phyloP scores from a whole-genome alignment of 139 green algal genomes.

The Microglena sp. region DNA sequence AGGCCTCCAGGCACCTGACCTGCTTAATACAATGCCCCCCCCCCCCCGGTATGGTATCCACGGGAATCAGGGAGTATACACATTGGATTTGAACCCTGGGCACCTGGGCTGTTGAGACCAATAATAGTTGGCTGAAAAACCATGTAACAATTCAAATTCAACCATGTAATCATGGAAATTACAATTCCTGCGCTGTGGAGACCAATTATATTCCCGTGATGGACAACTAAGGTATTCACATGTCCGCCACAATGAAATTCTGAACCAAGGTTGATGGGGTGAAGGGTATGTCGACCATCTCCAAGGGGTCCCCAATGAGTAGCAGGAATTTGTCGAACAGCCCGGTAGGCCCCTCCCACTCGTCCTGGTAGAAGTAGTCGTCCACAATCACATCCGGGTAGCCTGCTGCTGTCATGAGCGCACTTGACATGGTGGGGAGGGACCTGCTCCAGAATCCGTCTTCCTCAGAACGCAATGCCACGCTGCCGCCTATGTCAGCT shows the following conservation, averaged over 20 bases:
- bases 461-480: slow-evolving; percentile 44
- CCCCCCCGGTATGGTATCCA: too few species aligned
- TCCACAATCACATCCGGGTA: neutral
- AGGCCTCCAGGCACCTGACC: too few species aligned
- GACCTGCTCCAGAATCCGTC: slow-evolving; percentile 32
- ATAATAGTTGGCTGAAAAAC: too few species aligned
- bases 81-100: too few species aligned
- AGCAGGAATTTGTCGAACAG: slow-evolving; percentile 36
- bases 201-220: too few species aligned
- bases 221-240: too few species aligned
- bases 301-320: slow-evolving; percentile 42
- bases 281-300: slow-evolving; percentile 45
- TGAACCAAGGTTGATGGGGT: slow-evolving; percentile 36
- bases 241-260: slow-evolving; percentile 29
- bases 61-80: too few species aligned
- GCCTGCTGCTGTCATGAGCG: slow-evolving; percentile 14
- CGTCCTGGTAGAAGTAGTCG: slow-evolving; percentile 26
- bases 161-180: too few species aligned
- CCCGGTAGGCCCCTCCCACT: slow-evolving; percentile 27
- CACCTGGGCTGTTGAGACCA: too few species aligned
- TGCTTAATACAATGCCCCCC: too few species aligned
- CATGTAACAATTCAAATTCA: too few species aligned
- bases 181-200: too few species aligned
- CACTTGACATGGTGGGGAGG: slow-evolving; percentile 17
- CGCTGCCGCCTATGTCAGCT: slow-evolving; percentile 39